Percentiles rank a stretch among this genome's conserved stretches.
These are phyloP conservation scores for Xylaria hypoxylon DNA, from an alignment of 2,329 filamentous ascomycete genomes.

Conservation along the genomic window DNA sequence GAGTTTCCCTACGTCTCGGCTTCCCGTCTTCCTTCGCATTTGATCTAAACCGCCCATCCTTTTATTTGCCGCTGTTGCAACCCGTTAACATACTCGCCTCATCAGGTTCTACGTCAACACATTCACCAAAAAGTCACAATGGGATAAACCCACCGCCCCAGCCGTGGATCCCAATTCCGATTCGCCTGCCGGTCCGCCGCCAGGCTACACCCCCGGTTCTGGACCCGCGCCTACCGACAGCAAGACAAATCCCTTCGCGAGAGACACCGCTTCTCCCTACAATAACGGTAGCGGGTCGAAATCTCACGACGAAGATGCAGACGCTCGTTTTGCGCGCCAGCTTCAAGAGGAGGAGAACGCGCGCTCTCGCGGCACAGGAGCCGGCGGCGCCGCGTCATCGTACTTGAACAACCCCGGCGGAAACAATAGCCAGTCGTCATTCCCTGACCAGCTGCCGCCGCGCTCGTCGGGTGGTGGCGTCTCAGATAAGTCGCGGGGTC, in stretches of 20 bases:
- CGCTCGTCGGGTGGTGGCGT: constrained; percentile 45
- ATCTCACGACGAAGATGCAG: constrained; percentile 49
- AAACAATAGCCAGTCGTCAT: constrained; percentile 46
- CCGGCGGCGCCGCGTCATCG: constrained; percentile 51
- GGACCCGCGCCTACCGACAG: constrained; percentile 61
- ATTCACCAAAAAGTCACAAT: constrained; percentile 88
- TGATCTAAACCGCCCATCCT: background rate
- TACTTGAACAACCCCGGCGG: constrained; percentile 45
- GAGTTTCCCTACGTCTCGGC: constrained; percentile 3
- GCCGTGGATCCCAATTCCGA: constrained; percentile 64
- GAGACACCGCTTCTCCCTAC: constrained; percentile 44
- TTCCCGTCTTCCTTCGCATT: background rate
- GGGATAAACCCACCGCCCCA: constrained; percentile 83
- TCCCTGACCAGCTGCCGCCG: constrained; percentile 59
- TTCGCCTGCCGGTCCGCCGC: constrained; percentile 71
- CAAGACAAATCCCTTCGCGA: constrained; percentile 79
- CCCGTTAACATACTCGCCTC: constrained; percentile 18
- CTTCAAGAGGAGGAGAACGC: constrained; percentile 88
- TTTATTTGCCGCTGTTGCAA: background rate
- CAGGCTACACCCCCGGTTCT: constrained; percentile 69
- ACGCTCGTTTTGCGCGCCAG: constrained; percentile 72
- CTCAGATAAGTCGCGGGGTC: constrained; percentile 57
- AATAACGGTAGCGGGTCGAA: constrained; percentile 36
- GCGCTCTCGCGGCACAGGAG: constrained; percentile 52
- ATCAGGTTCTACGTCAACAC: constrained; percentile 90